These are phyloP conservation scores for Ambrosia artemisiifolia DNA, from an alignment of 129 eudicot species.

Conservation along the genomic window DNA sequence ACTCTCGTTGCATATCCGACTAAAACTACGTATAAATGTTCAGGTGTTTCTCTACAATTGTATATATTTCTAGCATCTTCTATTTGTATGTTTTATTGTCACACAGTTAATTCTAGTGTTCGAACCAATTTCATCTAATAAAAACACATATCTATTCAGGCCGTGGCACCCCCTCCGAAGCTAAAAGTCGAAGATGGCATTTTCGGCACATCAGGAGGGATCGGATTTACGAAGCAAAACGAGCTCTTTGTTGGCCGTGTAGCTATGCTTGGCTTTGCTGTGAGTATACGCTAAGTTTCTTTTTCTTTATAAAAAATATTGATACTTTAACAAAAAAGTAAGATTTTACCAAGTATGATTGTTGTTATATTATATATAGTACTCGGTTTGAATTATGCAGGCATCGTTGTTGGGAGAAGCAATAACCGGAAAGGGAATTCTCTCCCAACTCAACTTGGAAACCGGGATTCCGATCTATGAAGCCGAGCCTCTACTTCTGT, in stretches of 20 bases:
- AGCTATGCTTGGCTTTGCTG: slow-evolving; percentile 98
- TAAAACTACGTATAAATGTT: too few species aligned
- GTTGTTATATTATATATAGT: background rate
- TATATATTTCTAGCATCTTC: too few species aligned
- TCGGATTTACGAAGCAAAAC: slow-evolving; percentile 94
- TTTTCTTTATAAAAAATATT: background rate
- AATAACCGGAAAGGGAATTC: slow-evolving; percentile 85
- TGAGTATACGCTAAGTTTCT: slow-evolving; percentile 24
- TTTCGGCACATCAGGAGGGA: slow-evolving; percentile 95
- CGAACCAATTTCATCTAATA: background rate
- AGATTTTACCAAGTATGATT: too few species aligned
- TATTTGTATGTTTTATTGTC: background rate
- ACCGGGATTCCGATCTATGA: slow-evolving; percentile 99
- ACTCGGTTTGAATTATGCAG: slow-evolving; percentile 43
- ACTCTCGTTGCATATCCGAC: too few species aligned
- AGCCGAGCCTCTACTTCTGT: slow-evolving; percentile 95
- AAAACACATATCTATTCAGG: background rate
- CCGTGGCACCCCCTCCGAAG: slow-evolving; percentile 47
- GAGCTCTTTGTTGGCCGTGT: slow-evolving; percentile 99
- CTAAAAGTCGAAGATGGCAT: slow-evolving; percentile 90
- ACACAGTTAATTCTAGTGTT: background rate
- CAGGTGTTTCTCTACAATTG: too few species aligned
- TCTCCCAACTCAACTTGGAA: slow-evolving; percentile 79
- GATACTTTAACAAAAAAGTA: background rate
- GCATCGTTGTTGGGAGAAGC: slow-evolving; percentile 97